A percentile compares a stretch with the other conserved stretches of the same genome.
These are phyloP conservation scores for Globisporangium okanoganense DNA, from an alignment of 352 stramenopile species.

Conservation along the genomic window DNA sequence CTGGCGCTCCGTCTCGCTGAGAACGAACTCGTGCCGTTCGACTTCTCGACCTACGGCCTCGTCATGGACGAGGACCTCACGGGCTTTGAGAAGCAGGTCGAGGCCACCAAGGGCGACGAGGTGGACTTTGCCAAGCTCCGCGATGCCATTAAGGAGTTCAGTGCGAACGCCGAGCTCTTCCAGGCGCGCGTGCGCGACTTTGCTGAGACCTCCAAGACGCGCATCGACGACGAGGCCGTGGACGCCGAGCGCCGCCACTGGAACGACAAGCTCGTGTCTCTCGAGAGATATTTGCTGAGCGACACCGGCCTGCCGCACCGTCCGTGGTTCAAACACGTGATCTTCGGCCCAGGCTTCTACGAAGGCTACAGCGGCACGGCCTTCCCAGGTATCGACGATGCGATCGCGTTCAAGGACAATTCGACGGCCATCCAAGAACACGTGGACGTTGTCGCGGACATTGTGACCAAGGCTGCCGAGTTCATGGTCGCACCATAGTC, in stretches of 20 bases:
- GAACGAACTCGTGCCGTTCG: constrained; percentile 53
- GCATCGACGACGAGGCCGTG: not conserved
- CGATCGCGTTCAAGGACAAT: constrained; percentile 41
- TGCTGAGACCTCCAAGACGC: not conserved
- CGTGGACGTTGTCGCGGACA: constrained; percentile 33
- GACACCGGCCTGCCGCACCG: constrained; percentile 42
- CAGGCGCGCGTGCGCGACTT: constrained; percentile 19
- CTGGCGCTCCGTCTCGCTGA: constrained; percentile 58
- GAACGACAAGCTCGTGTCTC: constrained; percentile 46
- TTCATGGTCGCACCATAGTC: constrained; percentile 8
- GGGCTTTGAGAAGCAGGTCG: constrained; percentile 22
- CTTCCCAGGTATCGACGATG: constrained; percentile 47
- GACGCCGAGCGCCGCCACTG: constrained; percentile 14
- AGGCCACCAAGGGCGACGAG: constrained; percentile 4
- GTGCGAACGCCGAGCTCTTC: constrained; percentile 26
- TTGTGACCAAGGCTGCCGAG: constrained; percentile 29
- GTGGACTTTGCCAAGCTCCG: constrained; percentile 37
- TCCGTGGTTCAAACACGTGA: constrained; percentile 54
- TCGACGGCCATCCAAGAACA: constrained; percentile 32
- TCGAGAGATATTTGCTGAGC: constrained; percentile 44
- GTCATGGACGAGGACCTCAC: constrained; percentile 52
- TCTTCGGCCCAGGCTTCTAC: constrained; percentile 56
- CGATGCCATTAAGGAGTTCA: constrained; percentile 40
- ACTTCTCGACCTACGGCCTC: constrained; percentile 54
- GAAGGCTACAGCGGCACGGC: constrained; percentile 47